These are phyloP conservation scores for Paracoccidioides lutzii DNA, from an alignment of 2,329 filamentous ascomycete genomes.

Conservation along the genomic window DNA sequence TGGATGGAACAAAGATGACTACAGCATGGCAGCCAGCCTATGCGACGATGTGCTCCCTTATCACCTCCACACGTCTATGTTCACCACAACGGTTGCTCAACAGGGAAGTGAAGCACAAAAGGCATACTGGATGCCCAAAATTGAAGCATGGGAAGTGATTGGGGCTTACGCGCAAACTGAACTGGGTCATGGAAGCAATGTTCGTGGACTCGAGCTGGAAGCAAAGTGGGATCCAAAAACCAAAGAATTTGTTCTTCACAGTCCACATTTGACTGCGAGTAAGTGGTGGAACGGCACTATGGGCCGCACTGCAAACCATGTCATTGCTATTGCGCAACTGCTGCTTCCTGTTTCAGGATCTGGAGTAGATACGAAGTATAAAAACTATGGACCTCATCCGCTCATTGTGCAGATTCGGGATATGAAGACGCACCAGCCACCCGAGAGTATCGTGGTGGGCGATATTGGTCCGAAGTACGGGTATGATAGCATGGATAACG, in stretches of 20 bases:
- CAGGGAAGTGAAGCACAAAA: constrained; percentile 33
- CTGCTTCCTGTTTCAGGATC: constrained; percentile 22
- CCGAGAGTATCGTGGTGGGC: constrained; percentile 7
- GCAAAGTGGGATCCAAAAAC: constrained; percentile 31
- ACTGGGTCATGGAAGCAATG: constrained; percentile 36
- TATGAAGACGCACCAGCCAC: constrained; percentile 8
- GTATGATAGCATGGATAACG: constrained; percentile 10
- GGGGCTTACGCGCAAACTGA: constrained; percentile 37
- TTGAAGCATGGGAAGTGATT: constrained; percentile 33
- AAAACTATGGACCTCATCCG: constrained; percentile 33
- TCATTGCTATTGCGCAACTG: constrained; percentile 37
- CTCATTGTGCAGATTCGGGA: constrained; percentile 36
- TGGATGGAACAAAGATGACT: constrained; percentile 38
- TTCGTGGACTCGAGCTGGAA: constrained; percentile 32
- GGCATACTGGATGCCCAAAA: constrained; percentile 34
- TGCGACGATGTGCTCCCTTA: constrained; percentile 43
- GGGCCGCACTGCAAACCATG: constrained; percentile 37
- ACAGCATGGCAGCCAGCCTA: constrained; percentile 40
- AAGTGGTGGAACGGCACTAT: constrained; percentile 40
- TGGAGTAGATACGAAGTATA: constrained; percentile 12
- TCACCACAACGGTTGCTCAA: constrained; percentile 34
- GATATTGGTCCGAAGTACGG: constrained; percentile 11
- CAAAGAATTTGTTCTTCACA: constrained; percentile 36
- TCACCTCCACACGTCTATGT: constrained; percentile 39
- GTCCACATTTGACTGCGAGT: constrained; percentile 34